phyloP scores from a whole-genome alignment of 2,329 filamentous ascomycete species.

The Dothistroma septosporum region DNA sequence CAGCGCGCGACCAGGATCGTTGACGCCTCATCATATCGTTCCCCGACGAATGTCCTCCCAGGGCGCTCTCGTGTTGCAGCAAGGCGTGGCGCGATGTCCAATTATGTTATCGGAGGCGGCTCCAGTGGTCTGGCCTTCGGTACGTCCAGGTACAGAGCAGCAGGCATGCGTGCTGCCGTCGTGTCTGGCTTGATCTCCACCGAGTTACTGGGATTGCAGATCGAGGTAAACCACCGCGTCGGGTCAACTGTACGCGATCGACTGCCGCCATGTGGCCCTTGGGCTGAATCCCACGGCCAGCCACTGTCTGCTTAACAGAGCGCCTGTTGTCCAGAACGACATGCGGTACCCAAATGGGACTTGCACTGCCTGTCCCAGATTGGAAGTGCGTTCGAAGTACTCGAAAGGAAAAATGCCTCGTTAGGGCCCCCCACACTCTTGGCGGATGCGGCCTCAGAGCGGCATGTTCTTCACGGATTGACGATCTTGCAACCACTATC shows the following conservation, averaged over 20 bases:
- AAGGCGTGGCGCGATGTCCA: slow-evolving; percentile 11
- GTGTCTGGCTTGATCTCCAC: slow-evolving; percentile 13
- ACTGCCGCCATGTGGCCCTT: slow-evolving; percentile 6
- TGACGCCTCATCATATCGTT: neutral
- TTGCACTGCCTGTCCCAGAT: neutral
- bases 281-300: neutral
- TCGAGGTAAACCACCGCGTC: slow-evolving; percentile 10
- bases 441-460: neutral
- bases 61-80: slow-evolving; percentile 4
- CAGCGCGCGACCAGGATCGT: slow-evolving; percentile 10
- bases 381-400: neutral
- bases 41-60: slow-evolving; percentile 1
- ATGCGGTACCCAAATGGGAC: neutral
- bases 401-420: neutral
- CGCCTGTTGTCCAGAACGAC: neutral
- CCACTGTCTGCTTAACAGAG: neutral
- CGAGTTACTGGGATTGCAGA: slow-evolving; percentile 7
- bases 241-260: slow-evolving; percentile 13
- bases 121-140: slow-evolving; percentile 15
- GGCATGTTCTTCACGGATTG: neutral
- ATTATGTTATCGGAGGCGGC: slow-evolving; percentile 5
- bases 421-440: neutral
- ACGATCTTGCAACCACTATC: neutral
- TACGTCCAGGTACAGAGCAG: slow-evolving; percentile 14
- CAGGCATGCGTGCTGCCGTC: slow-evolving; percentile 8